These are phyloP conservation scores for Cyclotella choctawhatcheeana DNA, from an alignment of 108 stramenopile species.

Conservation along the genomic window DNA sequence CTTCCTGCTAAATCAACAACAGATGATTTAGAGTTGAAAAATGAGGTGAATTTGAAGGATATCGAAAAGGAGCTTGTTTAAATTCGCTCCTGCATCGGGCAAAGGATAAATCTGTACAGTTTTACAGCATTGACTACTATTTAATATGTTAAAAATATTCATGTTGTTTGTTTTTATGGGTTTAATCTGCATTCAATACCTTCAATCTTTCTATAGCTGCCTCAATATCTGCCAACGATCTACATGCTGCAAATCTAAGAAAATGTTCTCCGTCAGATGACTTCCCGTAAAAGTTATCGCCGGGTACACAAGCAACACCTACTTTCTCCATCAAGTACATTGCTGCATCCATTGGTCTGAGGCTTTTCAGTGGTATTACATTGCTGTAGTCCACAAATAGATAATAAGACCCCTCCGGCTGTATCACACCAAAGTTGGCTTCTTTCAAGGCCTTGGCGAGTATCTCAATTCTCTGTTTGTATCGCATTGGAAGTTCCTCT, in stretches of 20 bases:
- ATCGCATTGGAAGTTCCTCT: slow-evolving; percentile 37
- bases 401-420: slow-evolving; percentile 72
- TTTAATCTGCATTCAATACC: slow-evolving; percentile 26
- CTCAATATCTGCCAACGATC: slow-evolving; percentile 57
- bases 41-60: neutral
- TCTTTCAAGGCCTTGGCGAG: slow-evolving; percentile 42
- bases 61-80: slow-evolving; percentile 10
- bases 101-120: neutral
- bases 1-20: neutral
- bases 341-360: slow-evolving; percentile 61
- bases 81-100: neutral
- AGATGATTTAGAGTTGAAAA: slow-evolving; percentile 1
- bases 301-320: slow-evolving; percentile 78
- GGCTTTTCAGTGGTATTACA: slow-evolving; percentile 32
- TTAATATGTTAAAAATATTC: no score
- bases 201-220: slow-evolving; percentile 51
- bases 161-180: no score
- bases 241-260: slow-evolving; percentile 75
- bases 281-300: slow-evolving; percentile 73
- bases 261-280: slow-evolving; percentile 42
- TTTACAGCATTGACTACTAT: no score
- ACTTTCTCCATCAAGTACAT: slow-evolving; percentile 64
- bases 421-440: slow-evolving; percentile 56
- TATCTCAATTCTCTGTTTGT: slow-evolving; percentile 46
- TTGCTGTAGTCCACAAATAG: slow-evolving; percentile 60